Base-by-base conservation (phyloP, 768 basidiomycete genomes). In the Xerocomus potaroensis region DNA sequence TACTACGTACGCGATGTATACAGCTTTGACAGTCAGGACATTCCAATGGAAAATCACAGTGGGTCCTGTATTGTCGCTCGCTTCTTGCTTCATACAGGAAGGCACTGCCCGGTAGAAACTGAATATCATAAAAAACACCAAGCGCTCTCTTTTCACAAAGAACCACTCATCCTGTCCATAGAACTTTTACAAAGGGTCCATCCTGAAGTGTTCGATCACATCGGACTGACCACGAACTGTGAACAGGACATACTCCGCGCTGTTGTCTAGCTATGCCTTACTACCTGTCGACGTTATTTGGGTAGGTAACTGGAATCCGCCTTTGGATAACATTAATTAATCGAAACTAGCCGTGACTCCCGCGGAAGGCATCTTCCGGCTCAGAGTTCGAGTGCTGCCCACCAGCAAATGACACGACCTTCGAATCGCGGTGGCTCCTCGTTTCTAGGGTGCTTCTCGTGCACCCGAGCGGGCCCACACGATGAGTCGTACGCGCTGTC, bases 241-340 rank as follows among this genome's bases (percentile, higher is more conserved):
- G 34, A 1, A 35, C 34, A 21, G 9, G 16, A 18, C 16, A 19
- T 21, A 19, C n/a, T 21, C 34, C 5, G 21, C 4, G 10, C 26
- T 10, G 10, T 10, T 27, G 26, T 10, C 10, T 27, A 10, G 26
- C 35, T 21, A 43, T 43, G 57, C 24, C 30, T 24, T 15, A 41
- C 1, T 24, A 33, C 18, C 21, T 47, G 8, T 37, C 48, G 1
- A 21, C 45, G 4, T 19, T 41, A 11, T 30, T 3, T 21, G 16
- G 48, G 56, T 57, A 40, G 2, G 12, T 30, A 36, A 10, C 31
- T 33, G 15, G 10, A 36, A 29, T 35, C 8, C 11, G 5, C 32
- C 21, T 26, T 27, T 18, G 41, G 32, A 24, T 23, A 14, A 27
- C 12, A 16, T 12, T 26, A 33, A 3, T 18, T 43, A 16, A 45